These are phyloP conservation scores for Senna siamea DNA, from an alignment of 306 rosid genomes.

Conservation along the genomic window DNA sequence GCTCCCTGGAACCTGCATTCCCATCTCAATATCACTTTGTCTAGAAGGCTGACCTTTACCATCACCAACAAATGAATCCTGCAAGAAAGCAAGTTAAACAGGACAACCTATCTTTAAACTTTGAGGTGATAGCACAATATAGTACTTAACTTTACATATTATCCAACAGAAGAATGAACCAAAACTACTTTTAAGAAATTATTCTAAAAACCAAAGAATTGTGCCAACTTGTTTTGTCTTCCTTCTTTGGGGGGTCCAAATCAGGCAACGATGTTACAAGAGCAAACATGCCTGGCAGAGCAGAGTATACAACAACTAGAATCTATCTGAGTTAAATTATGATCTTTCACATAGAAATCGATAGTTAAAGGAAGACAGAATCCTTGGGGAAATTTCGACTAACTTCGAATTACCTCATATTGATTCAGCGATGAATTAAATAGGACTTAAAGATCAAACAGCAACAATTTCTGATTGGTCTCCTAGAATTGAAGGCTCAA, in stretches of 20 bases:
- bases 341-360: constrained; percentile 30
- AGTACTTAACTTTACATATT: constrained; percentile 10
- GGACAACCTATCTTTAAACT: constrained; percentile 23
- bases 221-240: background rate
- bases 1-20: constrained; percentile 50
- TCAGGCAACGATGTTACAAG: constrained; percentile 7
- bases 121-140: constrained; percentile 29
- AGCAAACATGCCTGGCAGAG: constrained; percentile 1
- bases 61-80: constrained; percentile 83
- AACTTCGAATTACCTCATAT: background rate
- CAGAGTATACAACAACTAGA: constrained; percentile 14
- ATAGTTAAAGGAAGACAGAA: constrained; percentile 15
- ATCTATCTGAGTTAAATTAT: constrained; percentile 31
- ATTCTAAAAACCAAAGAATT: constrained; percentile 3
- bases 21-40: constrained; percentile 86
- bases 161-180: constrained; percentile 6
- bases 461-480: constrained; percentile 23
- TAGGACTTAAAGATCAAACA: constrained; percentile 29
- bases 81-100: constrained; percentile 31
- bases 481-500: constrained; percentile 24
- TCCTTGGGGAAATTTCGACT: constrained; percentile 7
- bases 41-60: constrained; percentile 68
- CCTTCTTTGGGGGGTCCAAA: background rate
- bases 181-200: constrained; percentile 19
- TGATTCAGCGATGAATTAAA: constrained; percentile 10